These are phyloP conservation scores for Pseudevernia furfuracea DNA, from an alignment of 495 filamentous ascomycete species.

Conservation along the genomic window DNA sequence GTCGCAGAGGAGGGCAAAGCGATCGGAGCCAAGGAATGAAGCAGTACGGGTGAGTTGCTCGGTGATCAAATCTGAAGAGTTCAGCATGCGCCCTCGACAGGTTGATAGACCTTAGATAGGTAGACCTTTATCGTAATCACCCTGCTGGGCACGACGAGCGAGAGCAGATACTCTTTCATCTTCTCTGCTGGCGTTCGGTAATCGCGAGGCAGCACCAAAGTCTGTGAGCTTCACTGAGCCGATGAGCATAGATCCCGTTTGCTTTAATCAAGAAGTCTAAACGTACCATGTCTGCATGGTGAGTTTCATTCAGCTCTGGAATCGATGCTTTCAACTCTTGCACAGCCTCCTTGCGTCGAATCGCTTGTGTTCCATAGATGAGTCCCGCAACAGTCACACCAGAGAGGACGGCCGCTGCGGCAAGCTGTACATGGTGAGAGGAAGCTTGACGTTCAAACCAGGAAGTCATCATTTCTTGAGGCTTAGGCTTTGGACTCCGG, in stretches of 20 bases:
- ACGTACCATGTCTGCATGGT: constrained; percentile 37
- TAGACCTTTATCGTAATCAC: constrained; percentile 84
- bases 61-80: constrained; percentile 65
- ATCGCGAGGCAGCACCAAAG: constrained; percentile 57
- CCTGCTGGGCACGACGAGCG: constrained; percentile 69
- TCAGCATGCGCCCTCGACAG: constrained; percentile 1
- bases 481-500: constrained; percentile 2
- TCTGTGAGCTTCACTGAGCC: constrained; percentile 60
- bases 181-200: constrained; percentile 55
- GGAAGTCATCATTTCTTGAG: constrained; percentile 42
- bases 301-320: constrained; percentile 43
- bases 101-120: not conserved
- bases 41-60: constrained; percentile 94
- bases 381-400: constrained; percentile 64
- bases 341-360: constrained; percentile 54
- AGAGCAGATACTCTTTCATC: constrained; percentile 69
- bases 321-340: constrained; percentile 67
- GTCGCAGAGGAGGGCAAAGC: constrained; percentile 67
- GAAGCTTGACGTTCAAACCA: constrained; percentile 49
- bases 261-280: constrained; percentile 7
- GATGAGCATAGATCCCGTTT: constrained; percentile 25
- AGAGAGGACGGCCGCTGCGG: constrained; percentile 66
- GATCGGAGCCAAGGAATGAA: constrained; percentile 78
- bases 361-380: constrained; percentile 64
- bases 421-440: constrained; percentile 57